Evolutionary conservation across 2,329 filamentous ascomycete genomes (phyloP).

Genomic region (Zymoseptoria ardabiliae): DNA sequence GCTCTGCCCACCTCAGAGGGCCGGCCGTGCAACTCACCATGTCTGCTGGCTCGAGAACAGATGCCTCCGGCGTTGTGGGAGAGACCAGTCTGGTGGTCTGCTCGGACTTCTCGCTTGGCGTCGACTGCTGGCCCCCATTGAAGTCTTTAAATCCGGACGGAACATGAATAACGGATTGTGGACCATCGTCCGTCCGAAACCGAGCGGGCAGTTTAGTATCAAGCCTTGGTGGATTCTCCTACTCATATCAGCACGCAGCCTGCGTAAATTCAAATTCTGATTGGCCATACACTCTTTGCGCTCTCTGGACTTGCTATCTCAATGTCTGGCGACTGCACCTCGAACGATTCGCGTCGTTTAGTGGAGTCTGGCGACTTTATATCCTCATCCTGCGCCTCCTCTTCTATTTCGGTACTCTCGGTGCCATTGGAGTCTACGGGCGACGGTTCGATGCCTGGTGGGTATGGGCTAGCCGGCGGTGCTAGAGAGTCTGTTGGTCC

Average conservation of each 20-base stretch:
- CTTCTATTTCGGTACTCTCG: constrained; percentile 75
- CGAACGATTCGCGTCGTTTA: constrained; percentile 7
- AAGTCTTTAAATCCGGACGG: constrained; percentile 76
- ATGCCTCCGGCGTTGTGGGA: constrained; percentile 29
- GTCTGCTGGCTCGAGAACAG: constrained; percentile 22
- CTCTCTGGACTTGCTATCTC: constrained; percentile 29
- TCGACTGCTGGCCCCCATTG: constrained; percentile 34
- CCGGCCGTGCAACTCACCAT: constrained; percentile 18
- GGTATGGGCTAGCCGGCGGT: constrained; percentile 46
- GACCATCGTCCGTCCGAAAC: constrained; percentile 58
- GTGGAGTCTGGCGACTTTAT: constrained; percentile 17
- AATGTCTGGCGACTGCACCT: constrained; percentile 25
- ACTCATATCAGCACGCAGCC: constrained; percentile 5
- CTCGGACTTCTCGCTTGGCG: constrained; percentile 17
- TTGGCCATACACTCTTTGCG: constrained; percentile 24
- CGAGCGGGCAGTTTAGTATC: constrained; percentile 38
- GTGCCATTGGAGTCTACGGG: constrained; percentile 82
- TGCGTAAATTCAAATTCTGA: constrained; percentile 16
- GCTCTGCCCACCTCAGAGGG: background rate
- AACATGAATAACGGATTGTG: constrained; percentile 85
- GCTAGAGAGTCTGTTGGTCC: constrained; percentile 41
- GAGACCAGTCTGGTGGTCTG: constrained; percentile 26
- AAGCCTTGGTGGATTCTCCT: constrained; percentile 34
- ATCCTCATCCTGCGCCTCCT: constrained; percentile 56
- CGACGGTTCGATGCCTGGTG: constrained; percentile 66